These are phyloP conservation scores for Prunus yedoensis DNA, from an alignment of 331 rosid genomes.

Conservation along the genomic window DNA sequence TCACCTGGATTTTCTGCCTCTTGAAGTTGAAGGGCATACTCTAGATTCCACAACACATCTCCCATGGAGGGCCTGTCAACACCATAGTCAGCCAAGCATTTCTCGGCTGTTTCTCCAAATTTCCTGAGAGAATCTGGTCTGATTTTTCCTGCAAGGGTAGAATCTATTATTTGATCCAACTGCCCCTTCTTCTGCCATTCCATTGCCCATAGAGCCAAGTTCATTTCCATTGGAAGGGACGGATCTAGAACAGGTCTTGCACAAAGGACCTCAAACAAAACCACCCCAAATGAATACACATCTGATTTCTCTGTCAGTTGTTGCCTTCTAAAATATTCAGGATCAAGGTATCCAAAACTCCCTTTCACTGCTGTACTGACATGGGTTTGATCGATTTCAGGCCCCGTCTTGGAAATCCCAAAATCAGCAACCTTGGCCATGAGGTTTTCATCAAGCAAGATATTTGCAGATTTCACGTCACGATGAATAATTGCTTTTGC, in stretches of 20 bases:
- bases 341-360: conserved; percentile 81
- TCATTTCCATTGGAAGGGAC: conserved; percentile 62
- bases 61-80: conserved; percentile 82
- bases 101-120: conserved; percentile 76
- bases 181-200: conserved; percentile 73
- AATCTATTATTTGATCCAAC: conserved; percentile 60
- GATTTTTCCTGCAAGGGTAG: conserved; percentile 55
- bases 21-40: conserved; percentile 75
- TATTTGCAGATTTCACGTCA: conserved; percentile 77
- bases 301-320: conserved; percentile 78
- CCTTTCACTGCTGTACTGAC: conserved; percentile 83
- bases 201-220: conserved; percentile 81
- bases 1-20: conserved; percentile 63
- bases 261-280: conserved; percentile 67
- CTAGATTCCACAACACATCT: conserved; percentile 79
- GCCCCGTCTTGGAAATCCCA: conserved; percentile 74
- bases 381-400: conserved; percentile 71
- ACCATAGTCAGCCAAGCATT: conserved; percentile 75
- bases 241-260: conserved; percentile 86
- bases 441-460: conserved; percentile 71
- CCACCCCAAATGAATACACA: conserved; percentile 79
- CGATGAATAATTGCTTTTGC: conserved; percentile 76
- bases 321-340: conserved; percentile 74
- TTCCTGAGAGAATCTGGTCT: conserved; percentile 69
- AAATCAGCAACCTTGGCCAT: conserved; percentile 89